Percentiles rank a stretch among this genome's conserved stretches.
phyloP scores from a whole-genome alignment of 2,329 filamentous ascomycete genomes.

The Paecilomyces formosus region DNA sequence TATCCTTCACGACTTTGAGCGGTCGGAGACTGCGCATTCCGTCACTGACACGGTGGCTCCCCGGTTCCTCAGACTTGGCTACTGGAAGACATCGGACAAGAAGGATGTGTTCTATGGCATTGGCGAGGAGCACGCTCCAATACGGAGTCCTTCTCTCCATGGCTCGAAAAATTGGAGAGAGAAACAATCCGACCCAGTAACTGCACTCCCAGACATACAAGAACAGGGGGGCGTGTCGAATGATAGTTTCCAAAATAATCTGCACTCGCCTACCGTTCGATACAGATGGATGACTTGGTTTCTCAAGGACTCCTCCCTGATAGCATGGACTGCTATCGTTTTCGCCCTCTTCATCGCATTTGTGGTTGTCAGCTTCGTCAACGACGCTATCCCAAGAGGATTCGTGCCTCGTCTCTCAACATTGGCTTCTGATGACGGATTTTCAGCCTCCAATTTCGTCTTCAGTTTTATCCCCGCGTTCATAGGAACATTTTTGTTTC shows the following conservation, averaged over 20 bases:
- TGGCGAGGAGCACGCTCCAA: constrained; percentile 53
- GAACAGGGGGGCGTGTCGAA: constrained; percentile 28
- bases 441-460: constrained; percentile 81
- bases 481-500: constrained; percentile 52
- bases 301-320: constrained; percentile 58
- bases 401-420: constrained; percentile 64
- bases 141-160: constrained; percentile 36
- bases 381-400: constrained; percentile 57
- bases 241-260: constrained; percentile 42
- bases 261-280: constrained; percentile 47
- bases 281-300: constrained; percentile 71
- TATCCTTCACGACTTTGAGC: constrained; percentile 62
- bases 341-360: constrained; percentile 61
- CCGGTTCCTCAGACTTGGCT: constrained; percentile 67
- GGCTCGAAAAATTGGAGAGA: constrained; percentile 21
- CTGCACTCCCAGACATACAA: constrained; percentile 30
- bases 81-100: constrained; percentile 67
- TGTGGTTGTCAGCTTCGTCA: constrained; percentile 70
- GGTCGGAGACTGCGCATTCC: constrained; percentile 53
- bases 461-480: constrained; percentile 60
- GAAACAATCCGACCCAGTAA: constrained; percentile 24
- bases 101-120: constrained; percentile 71
- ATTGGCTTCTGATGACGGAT: constrained; percentile 55
- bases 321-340: constrained; percentile 56
- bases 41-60: constrained; percentile 44